Evolutionary conservation across 2,329 filamentous ascomycete genomes (phyloP).

Genomic region (Cercospora sp.): DNA sequence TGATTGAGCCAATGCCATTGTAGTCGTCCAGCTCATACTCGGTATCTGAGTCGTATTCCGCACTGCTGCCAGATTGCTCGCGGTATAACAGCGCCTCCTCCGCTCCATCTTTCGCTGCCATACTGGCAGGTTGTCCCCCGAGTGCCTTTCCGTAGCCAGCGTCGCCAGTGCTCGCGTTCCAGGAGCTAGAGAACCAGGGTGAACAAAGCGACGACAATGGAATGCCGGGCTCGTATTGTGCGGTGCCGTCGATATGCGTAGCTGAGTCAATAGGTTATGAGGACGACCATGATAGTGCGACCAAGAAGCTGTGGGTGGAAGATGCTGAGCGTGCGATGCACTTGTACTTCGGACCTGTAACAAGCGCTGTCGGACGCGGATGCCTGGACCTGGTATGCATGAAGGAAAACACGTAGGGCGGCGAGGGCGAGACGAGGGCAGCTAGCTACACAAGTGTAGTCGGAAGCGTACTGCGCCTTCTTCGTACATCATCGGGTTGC

Average conservation of each 20-base stretch:
- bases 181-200: background rate
- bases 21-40: slow-evolving; percentile 23
- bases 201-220: background rate
- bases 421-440: background rate
- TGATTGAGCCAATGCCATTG: slow-evolving; percentile 15
- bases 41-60: slow-evolving; percentile 16
- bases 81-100: slow-evolving; percentile 22
- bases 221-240: background rate
- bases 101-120: slow-evolving; percentile 18
- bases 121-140: background rate
- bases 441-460: background rate
- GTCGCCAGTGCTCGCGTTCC: slow-evolving; percentile 1
- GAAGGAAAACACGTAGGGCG: background rate
- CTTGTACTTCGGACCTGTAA: slow-evolving; percentile 2
- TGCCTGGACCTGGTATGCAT: slow-evolving; percentile 2
- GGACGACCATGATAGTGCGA: slow-evolving; percentile 6
- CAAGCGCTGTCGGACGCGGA: slow-evolving; percentile 1
- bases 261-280: background rate
- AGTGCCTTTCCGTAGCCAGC: background rate
- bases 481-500: slow-evolving; percentile 8
- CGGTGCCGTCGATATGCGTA: background rate
- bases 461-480: slow-evolving; percentile 3
- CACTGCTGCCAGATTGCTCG: slow-evolving; percentile 14
- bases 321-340: background rate
- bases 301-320: background rate